A percentile compares a stretch with the other conserved stretches of the same genome.
Evolutionary conservation across 305 asterid species (phyloP).

Genomic region (Rubia occidens): DNA sequence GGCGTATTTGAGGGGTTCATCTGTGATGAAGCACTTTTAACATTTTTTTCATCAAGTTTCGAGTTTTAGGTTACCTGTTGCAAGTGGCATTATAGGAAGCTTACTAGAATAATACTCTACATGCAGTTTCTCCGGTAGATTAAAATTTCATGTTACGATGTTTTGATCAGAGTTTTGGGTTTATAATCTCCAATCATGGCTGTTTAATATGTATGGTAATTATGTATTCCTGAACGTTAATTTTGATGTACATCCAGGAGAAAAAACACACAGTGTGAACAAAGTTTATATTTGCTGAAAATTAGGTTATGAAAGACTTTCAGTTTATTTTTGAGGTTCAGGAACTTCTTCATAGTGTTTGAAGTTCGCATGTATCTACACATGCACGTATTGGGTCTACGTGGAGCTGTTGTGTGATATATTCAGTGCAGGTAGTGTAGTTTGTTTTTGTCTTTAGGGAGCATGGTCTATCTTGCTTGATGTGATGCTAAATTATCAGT

Average conservation of each 20-base stretch:
- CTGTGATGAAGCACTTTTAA: background rate
- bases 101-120: background rate
- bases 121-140: background rate
- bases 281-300: background rate
- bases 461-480: background rate
- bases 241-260: background rate
- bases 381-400: no score
- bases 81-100: background rate
- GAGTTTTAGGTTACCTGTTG: background rate
- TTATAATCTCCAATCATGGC: background rate
- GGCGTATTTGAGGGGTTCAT: background rate
- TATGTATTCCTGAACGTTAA: background rate
- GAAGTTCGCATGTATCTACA: no score
- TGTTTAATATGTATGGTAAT: background rate
- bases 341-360: no score
- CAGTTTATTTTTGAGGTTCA: no score
- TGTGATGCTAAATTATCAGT: no score
- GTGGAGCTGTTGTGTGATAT: background rate
- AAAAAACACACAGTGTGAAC: background rate
- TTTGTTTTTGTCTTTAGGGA: background rate
- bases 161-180: background rate
- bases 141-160: background rate
- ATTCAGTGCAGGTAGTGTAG: background rate
- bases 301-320: background rate
- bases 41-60: background rate